Conservation (phyloP, 164 flowering plant genomes). For the Sextonia rubra region DNA sequence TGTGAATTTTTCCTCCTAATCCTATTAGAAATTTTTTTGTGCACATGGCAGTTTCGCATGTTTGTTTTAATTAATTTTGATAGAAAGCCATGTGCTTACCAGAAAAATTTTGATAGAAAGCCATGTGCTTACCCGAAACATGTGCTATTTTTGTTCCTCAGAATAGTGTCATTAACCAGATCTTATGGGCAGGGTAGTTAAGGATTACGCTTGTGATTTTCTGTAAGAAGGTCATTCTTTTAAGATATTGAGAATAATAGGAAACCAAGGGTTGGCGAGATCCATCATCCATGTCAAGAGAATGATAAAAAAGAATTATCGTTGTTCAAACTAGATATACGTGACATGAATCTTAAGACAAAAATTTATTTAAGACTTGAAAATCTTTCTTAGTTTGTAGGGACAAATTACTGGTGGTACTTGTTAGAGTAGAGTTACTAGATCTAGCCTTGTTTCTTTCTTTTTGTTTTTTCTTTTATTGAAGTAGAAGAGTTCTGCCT, state of each 20-base stretch:
- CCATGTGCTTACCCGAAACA: background rate
- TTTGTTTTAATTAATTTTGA: background rate
- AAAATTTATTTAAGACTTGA: too few relatives aligned
- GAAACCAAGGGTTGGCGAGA: background rate
- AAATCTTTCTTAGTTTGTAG: too few relatives aligned
- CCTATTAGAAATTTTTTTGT: background rate
- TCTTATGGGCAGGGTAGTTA: background rate
- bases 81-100: too few relatives aligned
- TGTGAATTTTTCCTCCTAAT: background rate
- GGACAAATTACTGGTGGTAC: too few relatives aligned
- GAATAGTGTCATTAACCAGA: background rate
- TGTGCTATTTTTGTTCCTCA: background rate
- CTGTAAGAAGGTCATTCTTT: background rate
- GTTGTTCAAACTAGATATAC: too few relatives aligned
- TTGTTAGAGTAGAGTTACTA: too few relatives aligned
- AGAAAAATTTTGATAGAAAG: too few relatives aligned
- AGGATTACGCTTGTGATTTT: background rate
- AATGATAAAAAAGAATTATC: too few relatives aligned
- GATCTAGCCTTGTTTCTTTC: too few relatives aligned
- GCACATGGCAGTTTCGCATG: background rate
- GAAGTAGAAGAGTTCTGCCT: too few relatives aligned
- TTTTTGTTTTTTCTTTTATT: too few relatives aligned
- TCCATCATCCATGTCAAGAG: background rate
- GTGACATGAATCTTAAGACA: too few relatives aligned
- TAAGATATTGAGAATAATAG: background rate